Evolutionary conservation across 2,329 filamentous ascomycete genomes (phyloP), one percentile per base, ranked within the genome.

Genomic region (Triangularia setosa): DNA sequence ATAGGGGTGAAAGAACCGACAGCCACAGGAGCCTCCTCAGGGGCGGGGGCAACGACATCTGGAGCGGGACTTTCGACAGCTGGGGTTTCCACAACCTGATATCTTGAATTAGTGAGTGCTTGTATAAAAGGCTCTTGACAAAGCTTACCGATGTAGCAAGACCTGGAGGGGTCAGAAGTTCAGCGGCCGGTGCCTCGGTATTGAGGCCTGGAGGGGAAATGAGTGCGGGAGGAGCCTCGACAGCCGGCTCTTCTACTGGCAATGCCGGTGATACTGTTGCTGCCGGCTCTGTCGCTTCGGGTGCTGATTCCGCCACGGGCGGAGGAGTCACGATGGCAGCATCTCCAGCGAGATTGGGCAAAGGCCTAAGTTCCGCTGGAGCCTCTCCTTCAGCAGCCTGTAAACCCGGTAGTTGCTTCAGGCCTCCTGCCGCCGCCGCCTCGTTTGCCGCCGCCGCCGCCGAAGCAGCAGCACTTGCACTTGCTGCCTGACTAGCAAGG

Each of bases 371-470:
- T 9, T 62, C 61, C 6, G 12, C 63, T 9, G 59, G 52, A 18
- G 40, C 40, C 27, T 55, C 44, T 33, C 6, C 67, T 25, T 53
- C 30, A 12, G 7, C 58, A 9, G 27, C 62, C 44, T 69, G 67
- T 59, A 68, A 30, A 6, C 69, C 69, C 5, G 70, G 69, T 3
- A 64, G 69, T 28, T 60, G 67, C 35, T 27, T 66, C 30, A 70
- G 44, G 11, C 66, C 67, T 9, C 59, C 54, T 25, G 60, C 64
- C 23, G 66, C 65, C 11, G 65, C 68, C 1, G 60, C 63, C 1
- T 53, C 25, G 58, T 68, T 68, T 30, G 67, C 67, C 4, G 63
- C 63, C 7, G 67, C 67, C 2, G 61, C 62, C 24, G 65, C 53
- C 18, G 67, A 64, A n/a, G 67, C 67, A 21, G 58, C 64, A 7